Percentiles rank a stretch among this genome's conserved stretches.
These are phyloP conservation scores for Botryotinia convoluta DNA, from an alignment of 2,329 filamentous ascomycete genomes.

Conservation along the genomic window DNA sequence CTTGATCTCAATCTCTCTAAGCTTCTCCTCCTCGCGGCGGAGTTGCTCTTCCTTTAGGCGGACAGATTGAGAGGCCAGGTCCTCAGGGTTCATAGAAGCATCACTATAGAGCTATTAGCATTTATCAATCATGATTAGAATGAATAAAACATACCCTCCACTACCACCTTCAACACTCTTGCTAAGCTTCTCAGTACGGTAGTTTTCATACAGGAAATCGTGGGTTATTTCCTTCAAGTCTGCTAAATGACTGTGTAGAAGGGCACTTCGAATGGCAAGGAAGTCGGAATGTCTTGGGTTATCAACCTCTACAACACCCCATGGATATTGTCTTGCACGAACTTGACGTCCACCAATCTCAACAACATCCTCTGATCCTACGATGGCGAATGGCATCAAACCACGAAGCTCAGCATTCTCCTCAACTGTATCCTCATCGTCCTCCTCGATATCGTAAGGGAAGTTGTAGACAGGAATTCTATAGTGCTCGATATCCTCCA, in stretches of 20 bases:
- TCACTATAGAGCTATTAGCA: conserved; percentile 49
- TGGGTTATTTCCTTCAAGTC: conserved; percentile 99
- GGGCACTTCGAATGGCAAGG: conserved; percentile 90
- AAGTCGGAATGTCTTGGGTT: conserved; percentile 99
- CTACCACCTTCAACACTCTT: conserved; percentile 95
- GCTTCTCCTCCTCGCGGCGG: conserved; percentile 98
- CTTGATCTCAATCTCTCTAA: conserved; percentile 98
- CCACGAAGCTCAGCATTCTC: conserved; percentile 97
- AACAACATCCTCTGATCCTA: conserved; percentile 91
- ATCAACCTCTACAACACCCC: conserved; percentile 98
- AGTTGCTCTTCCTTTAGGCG: conserved; percentile 99
- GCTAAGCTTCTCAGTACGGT: conserved; percentile 99
- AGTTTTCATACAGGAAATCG: conserved; percentile 99
- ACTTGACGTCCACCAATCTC: conserved; percentile 92
- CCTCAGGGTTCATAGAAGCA: conserved; percentile 96
- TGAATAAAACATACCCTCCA: conserved; percentile 67
- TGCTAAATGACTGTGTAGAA: conserved; percentile 95
- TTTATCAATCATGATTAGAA: conserved; percentile 36
- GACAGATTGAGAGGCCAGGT: conserved; percentile 93
- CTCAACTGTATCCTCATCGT: conserved; percentile 98
- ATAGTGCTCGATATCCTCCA: conserved; percentile 99
- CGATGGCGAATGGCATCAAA: conserved; percentile 98
- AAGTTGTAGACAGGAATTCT: conserved; percentile 99
- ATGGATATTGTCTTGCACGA: conserved; percentile 94
- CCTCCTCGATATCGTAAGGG: conserved; percentile 98